These are phyloP conservation scores for Stentor coeruleus DNA, from an alignment of 73 alveolate species.

Conservation along the genomic window DNA sequence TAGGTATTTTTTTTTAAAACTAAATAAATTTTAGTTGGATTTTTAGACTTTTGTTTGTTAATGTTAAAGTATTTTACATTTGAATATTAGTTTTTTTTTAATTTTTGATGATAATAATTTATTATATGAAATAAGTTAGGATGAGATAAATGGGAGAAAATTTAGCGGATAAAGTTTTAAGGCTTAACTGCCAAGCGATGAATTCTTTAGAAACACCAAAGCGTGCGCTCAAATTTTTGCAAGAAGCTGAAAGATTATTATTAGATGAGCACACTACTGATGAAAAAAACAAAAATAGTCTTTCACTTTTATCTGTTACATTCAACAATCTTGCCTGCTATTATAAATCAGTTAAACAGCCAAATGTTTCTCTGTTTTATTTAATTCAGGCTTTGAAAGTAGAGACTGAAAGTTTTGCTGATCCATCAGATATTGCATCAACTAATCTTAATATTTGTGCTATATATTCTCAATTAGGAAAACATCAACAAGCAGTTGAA, in stretches of 20 bases:
- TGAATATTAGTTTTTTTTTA: too few relatives aligned
- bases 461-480: background rate
- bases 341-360: conserved; percentile 35
- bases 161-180: background rate
- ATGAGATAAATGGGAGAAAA: background rate
- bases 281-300: background rate
- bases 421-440: background rate
- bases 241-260: background rate
- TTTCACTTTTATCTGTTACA: conserved; percentile 54
- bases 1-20: too few relatives aligned
- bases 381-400: background rate
- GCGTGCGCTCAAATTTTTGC: background rate
- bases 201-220: background rate
- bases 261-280: too few relatives aligned
- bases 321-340: conserved; percentile 83
- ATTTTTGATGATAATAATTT: too few relatives aligned
- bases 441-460: background rate
- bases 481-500: background rate
- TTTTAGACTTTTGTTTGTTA: too few relatives aligned
- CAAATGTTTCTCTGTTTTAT: background rate
- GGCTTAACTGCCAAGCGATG: conserved; percentile 6
- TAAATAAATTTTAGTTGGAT: too few relatives aligned
- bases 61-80: too few relatives aligned
- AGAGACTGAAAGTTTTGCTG: background rate
- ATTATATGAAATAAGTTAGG: too few relatives aligned